Evolutionary conservation across 1,284 basidiomycete genomes (phyloP), one percentile per base, ranked within the genome.

Genomic region (Ustilago crameri): DNA sequence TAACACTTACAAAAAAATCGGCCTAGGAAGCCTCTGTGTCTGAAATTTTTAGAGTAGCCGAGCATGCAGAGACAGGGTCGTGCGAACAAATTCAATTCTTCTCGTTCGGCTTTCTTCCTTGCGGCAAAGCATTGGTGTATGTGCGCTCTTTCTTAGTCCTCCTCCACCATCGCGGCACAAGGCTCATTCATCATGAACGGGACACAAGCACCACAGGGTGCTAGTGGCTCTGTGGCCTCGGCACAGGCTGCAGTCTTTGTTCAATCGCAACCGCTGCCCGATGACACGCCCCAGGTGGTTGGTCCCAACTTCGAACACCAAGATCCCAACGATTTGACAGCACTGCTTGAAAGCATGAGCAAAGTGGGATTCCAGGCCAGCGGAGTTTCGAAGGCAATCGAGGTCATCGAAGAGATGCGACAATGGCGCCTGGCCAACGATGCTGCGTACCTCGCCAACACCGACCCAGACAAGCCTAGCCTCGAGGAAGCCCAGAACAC

Each of bases 361-460:
- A 88, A 89, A 20, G 96, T 98, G 51, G 95, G 95, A 15, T 98
- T 98, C 82, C 95, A 98, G 83, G 95, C 95, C 15, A 93, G 90
- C 43, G 94, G 92, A 53, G 85, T 99, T 7, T 91, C 91, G 2
- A 89, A 88, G 75, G 95, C 95, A 0, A 92, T 97, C 65, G 89
- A 93, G 49, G 91, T 95, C 68, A 90, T 98, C 41, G 90, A 95
- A 82, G 88, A 88, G 78, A 96, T 96, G 92, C 75, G 77, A 24
- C 71, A 53, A 14, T 82, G 81, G 81, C 55, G 73, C 10, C 65
- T 81, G 8, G 37, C 66, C 9, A 51, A 22, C 14, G 76, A 78
- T 34, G 47, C 64, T 17, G 59, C 71, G 5, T 62, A 65, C 34
- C 52, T 77, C 3, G 47, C 70, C 26, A 49, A 51, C 23, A 54